Conservation (phyloP, 306 rosid genomes). For the Prunus campanulata region DNA sequence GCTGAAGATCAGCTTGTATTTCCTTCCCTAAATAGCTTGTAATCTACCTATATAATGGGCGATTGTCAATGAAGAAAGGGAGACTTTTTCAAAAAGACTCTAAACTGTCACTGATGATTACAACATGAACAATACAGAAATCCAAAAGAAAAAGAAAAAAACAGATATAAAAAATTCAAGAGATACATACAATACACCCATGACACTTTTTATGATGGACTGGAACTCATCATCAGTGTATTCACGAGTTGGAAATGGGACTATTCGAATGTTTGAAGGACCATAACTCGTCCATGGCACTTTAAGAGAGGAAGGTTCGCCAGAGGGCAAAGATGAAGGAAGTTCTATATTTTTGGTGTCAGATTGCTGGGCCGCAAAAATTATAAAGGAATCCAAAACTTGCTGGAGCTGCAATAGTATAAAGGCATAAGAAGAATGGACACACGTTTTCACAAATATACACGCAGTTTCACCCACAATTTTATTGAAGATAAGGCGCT, state of each 20-base stretch:
- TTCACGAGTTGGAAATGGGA: constrained; percentile 93
- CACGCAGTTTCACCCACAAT: not conserved
- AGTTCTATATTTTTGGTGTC: constrained; percentile 35
- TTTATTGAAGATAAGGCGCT: not conserved
- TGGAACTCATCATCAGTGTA: constrained; percentile 97
- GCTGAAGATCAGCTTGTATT: no score
- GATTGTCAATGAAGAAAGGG: no score
- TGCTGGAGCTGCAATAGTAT: constrained; percentile 82
- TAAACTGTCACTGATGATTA: not conserved
- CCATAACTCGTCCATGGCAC: constrained; percentile 56
- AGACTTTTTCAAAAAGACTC: no score
- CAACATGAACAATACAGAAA: constrained; percentile 12
- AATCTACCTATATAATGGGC: no score
- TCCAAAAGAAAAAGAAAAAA: not conserved
- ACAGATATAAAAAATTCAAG: constrained; percentile 6
- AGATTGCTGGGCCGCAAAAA: constrained; percentile 71
- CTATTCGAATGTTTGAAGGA: constrained; percentile 72
- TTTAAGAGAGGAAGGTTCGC: constrained; percentile 32
- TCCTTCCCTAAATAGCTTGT: no score
- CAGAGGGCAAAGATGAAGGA: constrained; percentile 36
- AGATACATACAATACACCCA: constrained; percentile 83
- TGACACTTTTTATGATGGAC: constrained; percentile 77
- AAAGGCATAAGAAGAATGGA: constrained; percentile 24
- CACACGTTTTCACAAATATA: not conserved
- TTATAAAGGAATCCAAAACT: constrained; percentile 79